A percentile compares a stretch with the other conserved stretches of the same genome.
These are phyloP conservation scores for Nakazawaea pomicola DNA, from an alignment of 805 yeast genomes.

Conservation along the genomic window DNA sequence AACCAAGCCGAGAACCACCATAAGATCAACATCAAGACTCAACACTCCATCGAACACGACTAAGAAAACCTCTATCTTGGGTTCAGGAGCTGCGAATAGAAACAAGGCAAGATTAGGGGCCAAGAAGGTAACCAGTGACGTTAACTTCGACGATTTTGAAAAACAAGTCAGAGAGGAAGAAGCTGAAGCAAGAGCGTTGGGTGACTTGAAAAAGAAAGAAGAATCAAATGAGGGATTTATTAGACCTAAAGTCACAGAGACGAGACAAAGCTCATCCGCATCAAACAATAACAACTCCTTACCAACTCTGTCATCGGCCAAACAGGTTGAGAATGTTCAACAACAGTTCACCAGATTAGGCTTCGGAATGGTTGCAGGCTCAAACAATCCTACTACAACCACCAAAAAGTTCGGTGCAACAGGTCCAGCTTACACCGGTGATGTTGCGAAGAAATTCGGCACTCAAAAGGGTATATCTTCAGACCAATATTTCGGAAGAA, in stretches of 20 bases:
- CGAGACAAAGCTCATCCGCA: conserved; percentile 14
- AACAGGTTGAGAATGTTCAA: conserved; percentile 42
- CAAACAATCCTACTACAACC: conserved; percentile 36
- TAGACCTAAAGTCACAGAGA: conserved; percentile 12
- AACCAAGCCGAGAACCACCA: conserved; percentile 24
- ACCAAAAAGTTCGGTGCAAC: conserved; percentile 36
- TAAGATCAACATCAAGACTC: conserved; percentile 23
- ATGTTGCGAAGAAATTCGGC: conserved; percentile 75
- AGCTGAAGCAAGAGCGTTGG: conserved; percentile 55
- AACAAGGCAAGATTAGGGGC: conserved; percentile 53
- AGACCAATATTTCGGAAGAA: conserved; percentile 90
- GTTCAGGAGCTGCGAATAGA: conserved; percentile 39
- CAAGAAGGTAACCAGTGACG: conserved; percentile 47
- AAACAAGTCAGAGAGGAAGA: conserved; percentile 80
- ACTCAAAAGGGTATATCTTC: conserved; percentile 92
- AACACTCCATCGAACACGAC: conserved; percentile 17
- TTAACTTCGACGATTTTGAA: conserved; percentile 59
- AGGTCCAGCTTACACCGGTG: conserved; percentile 66
- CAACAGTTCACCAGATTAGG: conserved; percentile 80
- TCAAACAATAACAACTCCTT: conserved; percentile 12
- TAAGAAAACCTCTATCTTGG: conserved; percentile 31
- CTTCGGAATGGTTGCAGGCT: conserved; percentile 77
- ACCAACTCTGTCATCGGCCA: conserved; percentile 16
- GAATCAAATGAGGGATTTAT: conserved; percentile 4
- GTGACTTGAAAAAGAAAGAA: conserved; percentile 20